These are phyloP conservation scores for Tetrastigma voinierianum DNA, from an alignment of 164 flowering plant species.

Conservation along the genomic window DNA sequence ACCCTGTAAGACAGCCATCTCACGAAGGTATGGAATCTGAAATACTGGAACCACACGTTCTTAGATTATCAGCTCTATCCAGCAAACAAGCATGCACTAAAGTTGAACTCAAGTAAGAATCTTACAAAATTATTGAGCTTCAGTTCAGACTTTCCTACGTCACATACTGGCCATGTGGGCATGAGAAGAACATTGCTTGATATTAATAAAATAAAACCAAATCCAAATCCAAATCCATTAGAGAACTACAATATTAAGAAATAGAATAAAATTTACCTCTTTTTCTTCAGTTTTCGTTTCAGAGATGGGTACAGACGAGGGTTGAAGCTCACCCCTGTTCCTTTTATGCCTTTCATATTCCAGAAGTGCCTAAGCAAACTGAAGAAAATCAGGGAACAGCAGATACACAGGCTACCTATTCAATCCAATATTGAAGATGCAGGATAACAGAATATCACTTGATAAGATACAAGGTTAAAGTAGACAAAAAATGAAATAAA, in stretches of 20 bases:
- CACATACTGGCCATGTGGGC: background rate
- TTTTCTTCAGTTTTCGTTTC: conserved; percentile 43
- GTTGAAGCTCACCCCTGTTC: conserved; percentile 49
- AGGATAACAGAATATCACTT: background rate
- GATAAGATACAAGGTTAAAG: background rate
- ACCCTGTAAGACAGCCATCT: too few relatives aligned
- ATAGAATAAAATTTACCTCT: conserved; percentile 40
- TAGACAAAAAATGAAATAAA: background rate
- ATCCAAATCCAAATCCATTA: background rate
- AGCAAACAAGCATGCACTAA: too few relatives aligned
- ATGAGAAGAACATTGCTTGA: background rate
- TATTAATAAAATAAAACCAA: background rate
- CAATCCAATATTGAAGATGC: background rate
- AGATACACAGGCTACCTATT: background rate
- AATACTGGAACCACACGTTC: too few relatives aligned
- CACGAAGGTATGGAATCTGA: too few relatives aligned
- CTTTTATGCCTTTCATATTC: conserved; percentile 76
- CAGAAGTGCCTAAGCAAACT: conserved; percentile 59
- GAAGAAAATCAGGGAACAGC: background rate
- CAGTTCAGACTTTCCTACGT: background rate
- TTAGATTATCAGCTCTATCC: too few relatives aligned
- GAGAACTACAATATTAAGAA: background rate
- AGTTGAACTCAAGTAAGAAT: too few relatives aligned
- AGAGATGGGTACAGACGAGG: conserved; percentile 31
- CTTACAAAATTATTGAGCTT: too few relatives aligned